Percentiles rank a stretch among this genome's conserved stretches.
Conservation (phyloP, 1,284 basidiomycete species). For the Ustilago trichophora region DNA sequence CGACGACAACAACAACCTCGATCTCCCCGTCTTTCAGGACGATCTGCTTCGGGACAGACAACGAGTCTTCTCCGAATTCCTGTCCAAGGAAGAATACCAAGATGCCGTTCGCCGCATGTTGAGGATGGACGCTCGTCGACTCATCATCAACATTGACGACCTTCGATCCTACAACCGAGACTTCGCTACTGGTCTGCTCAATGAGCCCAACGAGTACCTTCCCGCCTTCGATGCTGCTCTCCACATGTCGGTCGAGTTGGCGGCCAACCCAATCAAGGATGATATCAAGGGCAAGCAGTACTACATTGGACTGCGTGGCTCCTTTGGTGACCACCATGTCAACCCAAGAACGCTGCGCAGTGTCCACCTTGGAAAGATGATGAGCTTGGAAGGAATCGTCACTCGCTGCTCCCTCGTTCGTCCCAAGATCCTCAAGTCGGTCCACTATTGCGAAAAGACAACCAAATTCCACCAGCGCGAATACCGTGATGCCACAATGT, state of each 20-base stretch:
- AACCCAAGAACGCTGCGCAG: slow-evolving; percentile 91
- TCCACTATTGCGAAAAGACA: slow-evolving; percentile 92
- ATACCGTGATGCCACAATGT: slow-evolving; percentile 92
- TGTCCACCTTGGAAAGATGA: slow-evolving; percentile 91
- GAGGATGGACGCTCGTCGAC: slow-evolving; percentile 81
- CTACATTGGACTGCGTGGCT: slow-evolving; percentile 92
- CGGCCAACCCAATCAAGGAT: slow-evolving; percentile 83
- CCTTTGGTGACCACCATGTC: slow-evolving; percentile 98
- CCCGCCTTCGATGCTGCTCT: slow-evolving; percentile 91
- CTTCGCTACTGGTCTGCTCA: slow-evolving; percentile 74
- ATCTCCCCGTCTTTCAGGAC: slow-evolving; percentile 58
- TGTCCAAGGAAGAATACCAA: slow-evolving; percentile 78
- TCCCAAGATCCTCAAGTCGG: slow-evolving; percentile 95
- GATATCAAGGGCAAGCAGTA: slow-evolving; percentile 76
- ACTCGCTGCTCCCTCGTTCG: slow-evolving; percentile 96
- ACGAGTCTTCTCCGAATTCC: slow-evolving; percentile 85
- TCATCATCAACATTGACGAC: slow-evolving; percentile 96
- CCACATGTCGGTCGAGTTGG: slow-evolving; percentile 76
- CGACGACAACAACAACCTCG: slow-evolving; percentile 42
- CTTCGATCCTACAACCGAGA: slow-evolving; percentile 87
- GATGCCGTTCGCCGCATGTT: slow-evolving; percentile 87
- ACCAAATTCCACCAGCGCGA: slow-evolving; percentile 84
- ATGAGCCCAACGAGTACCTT: slow-evolving; percentile 87
- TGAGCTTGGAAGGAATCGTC: slow-evolving; percentile 96
- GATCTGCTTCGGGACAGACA: slow-evolving; percentile 61